Evolutionary conservation across 2,329 filamentous ascomycete species (phyloP).

Genomic region (Xenosphaeropsis pyriputrescens): DNA sequence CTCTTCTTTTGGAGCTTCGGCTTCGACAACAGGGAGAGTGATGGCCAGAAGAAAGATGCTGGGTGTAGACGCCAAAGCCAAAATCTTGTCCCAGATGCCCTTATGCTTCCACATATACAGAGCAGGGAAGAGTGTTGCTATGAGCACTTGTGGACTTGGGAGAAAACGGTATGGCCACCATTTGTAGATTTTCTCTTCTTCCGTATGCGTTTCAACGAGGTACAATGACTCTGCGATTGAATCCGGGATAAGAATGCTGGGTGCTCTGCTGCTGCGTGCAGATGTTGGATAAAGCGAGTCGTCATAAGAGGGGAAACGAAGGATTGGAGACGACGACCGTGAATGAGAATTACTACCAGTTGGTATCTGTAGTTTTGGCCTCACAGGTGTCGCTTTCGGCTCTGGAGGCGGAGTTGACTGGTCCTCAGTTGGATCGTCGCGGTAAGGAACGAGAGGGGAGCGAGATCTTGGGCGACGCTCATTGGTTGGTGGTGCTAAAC

Average conservation of each 20-base stretch:
- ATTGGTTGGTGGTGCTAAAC: conserved; percentile 23
- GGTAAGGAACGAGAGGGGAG: conserved; percentile 9
- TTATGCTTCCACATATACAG: conserved; percentile 72
- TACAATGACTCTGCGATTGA: conserved; percentile 10
- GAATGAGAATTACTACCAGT: conserved; percentile 14
- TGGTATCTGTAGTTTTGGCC: conserved; percentile 14
- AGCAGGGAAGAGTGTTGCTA: conserved; percentile 73
- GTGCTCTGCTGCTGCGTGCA: conserved; percentile 9
- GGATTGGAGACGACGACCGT: conserved; percentile 12
- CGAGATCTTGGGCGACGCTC: too few relatives aligned
- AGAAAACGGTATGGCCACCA: conserved; percentile 76
- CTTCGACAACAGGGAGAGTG: conserved; percentile 83
- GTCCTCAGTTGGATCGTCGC: conserved; percentile 7
- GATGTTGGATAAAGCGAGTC: conserved; percentile 17
- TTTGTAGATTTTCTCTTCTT: conserved; percentile 25
- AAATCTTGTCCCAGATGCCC: conserved; percentile 65
- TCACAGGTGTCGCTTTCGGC: conserved; percentile 4
- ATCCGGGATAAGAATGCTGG: conserved; percentile 16
- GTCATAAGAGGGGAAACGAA: conserved; percentile 16
- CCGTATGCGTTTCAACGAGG: conserved; percentile 5
- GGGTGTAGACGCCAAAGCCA: conserved; percentile 74
- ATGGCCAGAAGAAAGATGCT: conserved; percentile 82
- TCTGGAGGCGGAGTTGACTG: conserved; percentile 6
- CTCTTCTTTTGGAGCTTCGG: conserved; percentile 35
- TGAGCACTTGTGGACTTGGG: conserved; percentile 56